Percentiles rank a stretch among this genome's conserved stretches.
Evolutionary conservation across 805 yeast species (phyloP).

Genomic region (Lachancea lanzarotensis): DNA sequence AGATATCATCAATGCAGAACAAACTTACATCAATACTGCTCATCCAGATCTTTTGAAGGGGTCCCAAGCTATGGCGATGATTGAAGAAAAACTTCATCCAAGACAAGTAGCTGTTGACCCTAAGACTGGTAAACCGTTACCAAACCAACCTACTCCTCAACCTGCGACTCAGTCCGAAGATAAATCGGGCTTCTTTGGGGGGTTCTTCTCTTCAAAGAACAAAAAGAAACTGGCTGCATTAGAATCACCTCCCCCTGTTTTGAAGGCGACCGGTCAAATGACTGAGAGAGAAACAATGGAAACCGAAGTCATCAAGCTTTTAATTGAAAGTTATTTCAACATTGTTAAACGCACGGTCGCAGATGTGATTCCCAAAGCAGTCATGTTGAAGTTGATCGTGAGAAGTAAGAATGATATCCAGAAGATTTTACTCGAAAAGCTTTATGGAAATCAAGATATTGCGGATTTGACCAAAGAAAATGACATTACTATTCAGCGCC

Average conservation of each 20-base stretch:
- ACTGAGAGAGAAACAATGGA: constrained; percentile 95
- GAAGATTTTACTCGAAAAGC: constrained; percentile 77
- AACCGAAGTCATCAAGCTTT: constrained; percentile 91
- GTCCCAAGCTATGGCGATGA: constrained; percentile 88
- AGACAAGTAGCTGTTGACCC: constrained; percentile 79
- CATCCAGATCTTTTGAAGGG: constrained; percentile 96
- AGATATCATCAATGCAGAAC: constrained; percentile 81
- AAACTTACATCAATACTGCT: constrained; percentile 93
- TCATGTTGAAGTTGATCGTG: constrained; percentile 85
- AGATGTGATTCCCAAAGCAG: constrained; percentile 90
- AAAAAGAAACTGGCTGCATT: constrained; percentile 89
- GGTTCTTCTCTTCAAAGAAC: constrained; percentile 86
- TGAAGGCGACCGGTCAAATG: constrained; percentile 85
- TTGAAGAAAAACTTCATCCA: constrained; percentile 70
- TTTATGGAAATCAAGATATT: constrained; percentile 70
- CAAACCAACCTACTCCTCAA: constrained; percentile 28
- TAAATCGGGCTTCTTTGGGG: constrained; percentile 81
- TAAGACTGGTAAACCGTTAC: constrained; percentile 78
- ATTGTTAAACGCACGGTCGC: constrained; percentile 92
- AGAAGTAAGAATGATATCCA: constrained; percentile 84
- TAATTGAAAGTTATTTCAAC: constrained; percentile 82
- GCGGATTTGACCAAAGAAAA: constrained; percentile 82
- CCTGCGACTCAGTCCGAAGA: constrained; percentile 36
- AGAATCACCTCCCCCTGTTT: constrained; percentile 96
- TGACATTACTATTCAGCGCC: constrained; percentile 85